phyloP scores from a whole-genome alignment of 2,329 filamentous ascomycete genomes.

The Phoma sp. region DNA sequence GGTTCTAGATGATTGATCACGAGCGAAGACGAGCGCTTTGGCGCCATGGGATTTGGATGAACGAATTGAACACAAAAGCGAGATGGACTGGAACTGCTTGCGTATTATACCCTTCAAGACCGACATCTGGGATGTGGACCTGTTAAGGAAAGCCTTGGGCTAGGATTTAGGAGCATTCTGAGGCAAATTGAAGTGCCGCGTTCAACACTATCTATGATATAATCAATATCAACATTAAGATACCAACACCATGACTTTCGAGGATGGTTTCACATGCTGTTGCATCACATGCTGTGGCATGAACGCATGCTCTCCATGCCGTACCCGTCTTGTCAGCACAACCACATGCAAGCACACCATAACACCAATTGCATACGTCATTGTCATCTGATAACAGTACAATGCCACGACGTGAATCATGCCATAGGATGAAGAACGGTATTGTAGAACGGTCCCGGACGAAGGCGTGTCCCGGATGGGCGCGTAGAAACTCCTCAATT shows the following conservation, averaged over 20 bases:
- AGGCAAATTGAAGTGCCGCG: slow-evolving; percentile 15
- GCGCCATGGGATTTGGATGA: slow-evolving; percentile 9
- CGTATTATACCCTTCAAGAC: slow-evolving; percentile 41
- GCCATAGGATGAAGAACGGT: not conserved
- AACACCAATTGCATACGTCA: not conserved
- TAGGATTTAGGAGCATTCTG: slow-evolving; percentile 17
- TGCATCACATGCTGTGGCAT: not conserved
- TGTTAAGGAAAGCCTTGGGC: slow-evolving; percentile 16
- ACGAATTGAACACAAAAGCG: slow-evolving; percentile 27
- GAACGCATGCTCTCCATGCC: not conserved
- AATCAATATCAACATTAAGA: slow-evolving; percentile 17
- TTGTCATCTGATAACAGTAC: not conserved
- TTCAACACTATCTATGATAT: slow-evolving; percentile 16
- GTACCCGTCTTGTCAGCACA: not conserved
- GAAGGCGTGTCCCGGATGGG: not conserved
- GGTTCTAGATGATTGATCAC: slow-evolving; percentile 14
- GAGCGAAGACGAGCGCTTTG: slow-evolving; percentile 13
- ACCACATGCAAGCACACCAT: not conserved
- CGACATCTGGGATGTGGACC: slow-evolving; percentile 25
- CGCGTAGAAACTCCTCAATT: slow-evolving; percentile 2
- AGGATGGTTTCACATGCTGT: not conserved
- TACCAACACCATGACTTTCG: not conserved
- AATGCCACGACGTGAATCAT: not conserved
- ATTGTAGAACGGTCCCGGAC: not conserved
- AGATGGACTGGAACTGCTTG: slow-evolving; percentile 28